A percentile compares a stretch with the other conserved stretches of the same genome.
Conservation (phyloP, 768 basidiomycete genomes). For the Tylopilus balloui region DNA sequence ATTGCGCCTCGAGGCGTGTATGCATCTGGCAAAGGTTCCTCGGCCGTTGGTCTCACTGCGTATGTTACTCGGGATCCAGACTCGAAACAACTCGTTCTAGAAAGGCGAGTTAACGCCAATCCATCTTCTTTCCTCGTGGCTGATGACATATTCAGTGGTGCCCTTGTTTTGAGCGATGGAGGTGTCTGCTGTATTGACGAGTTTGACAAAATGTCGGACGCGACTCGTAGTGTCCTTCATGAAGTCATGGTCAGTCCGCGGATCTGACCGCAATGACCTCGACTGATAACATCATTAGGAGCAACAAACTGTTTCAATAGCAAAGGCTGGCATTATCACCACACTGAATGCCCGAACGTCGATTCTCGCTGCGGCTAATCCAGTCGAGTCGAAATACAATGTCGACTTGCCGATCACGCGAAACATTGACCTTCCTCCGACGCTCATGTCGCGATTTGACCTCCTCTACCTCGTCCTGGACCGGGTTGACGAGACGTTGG, state of each 20-base stretch:
- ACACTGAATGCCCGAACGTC: conserved; percentile 98
- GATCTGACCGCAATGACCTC: neutral
- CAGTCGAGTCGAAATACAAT: conserved; percentile 94
- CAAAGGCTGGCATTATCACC: conserved; percentile 98
- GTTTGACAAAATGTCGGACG: conserved; percentile 99
- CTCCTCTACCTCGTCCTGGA: conserved; percentile 94
- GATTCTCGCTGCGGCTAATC: conserved; percentile 95
- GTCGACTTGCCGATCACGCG: conserved; percentile 85
- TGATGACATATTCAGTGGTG: conserved; percentile 54
- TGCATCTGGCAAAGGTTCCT: conserved; percentile 96
- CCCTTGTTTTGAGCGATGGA: conserved; percentile 90
- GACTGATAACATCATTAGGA: conserved; percentile 50
- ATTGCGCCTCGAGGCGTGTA: conserved; percentile 97
- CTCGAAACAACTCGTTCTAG: conserved; percentile 95
- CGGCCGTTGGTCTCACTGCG: conserved; percentile 96
- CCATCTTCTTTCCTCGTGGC: neutral
- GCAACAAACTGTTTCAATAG: conserved; percentile 99
- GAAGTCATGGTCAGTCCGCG: conserved; percentile 83
- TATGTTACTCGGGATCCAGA: conserved; percentile 98
- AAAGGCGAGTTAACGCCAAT: conserved; percentile 56
- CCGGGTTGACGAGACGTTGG: conserved; percentile 83
- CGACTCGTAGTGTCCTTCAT: conserved; percentile 95
- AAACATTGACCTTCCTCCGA: conserved; percentile 97
- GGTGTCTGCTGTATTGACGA: conserved; percentile 99
- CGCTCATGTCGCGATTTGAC: conserved; percentile 96